A percentile compares a stretch with the other conserved stretches of the same genome.
Evolutionary conservation across 169 alveolate species (phyloP).

Genomic region (Eimeria necatrix): DNA sequence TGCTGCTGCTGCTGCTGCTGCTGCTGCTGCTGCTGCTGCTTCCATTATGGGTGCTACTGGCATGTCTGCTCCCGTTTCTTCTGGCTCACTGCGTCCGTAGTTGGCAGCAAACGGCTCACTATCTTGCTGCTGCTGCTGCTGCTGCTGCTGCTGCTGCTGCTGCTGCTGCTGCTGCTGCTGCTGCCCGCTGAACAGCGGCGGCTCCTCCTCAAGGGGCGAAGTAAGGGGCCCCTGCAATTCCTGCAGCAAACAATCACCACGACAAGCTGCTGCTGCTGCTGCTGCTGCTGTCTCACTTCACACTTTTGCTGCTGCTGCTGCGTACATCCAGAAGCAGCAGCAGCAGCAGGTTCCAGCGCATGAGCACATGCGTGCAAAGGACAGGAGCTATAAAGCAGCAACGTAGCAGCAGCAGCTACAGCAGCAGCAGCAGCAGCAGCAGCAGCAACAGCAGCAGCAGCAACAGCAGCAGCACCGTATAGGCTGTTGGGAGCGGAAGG

Average conservation of each 20-base stretch:
- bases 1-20: neutral
- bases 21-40: slow-evolving; percentile 21
- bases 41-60: neutral
- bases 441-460: slow-evolving; percentile 35
- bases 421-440: slow-evolving; percentile 38
- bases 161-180: slow-evolving; percentile 21
- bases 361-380: neutral
- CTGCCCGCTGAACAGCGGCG: slow-evolving; percentile 1
- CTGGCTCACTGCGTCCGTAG: neutral
- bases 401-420: slow-evolving; percentile 31
- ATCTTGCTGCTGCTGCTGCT: neutral
- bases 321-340: neutral
- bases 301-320: neutral
- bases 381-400: neutral
- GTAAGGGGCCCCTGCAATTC: slow-evolving; percentile 26
- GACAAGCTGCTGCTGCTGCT: slow-evolving; percentile 11
- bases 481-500: slow-evolving; percentile 48
- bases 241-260: neutral
- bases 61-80: neutral
- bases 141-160: slow-evolving; percentile 12
- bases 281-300: neutral
- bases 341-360: neutral
- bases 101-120: neutral
- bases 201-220: slow-evolving; percentile 11
- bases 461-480: slow-evolving; percentile 34